Conservation (phyloP, 1,284 basidiomycete genomes). For the Chalciporus sp. region DNA sequence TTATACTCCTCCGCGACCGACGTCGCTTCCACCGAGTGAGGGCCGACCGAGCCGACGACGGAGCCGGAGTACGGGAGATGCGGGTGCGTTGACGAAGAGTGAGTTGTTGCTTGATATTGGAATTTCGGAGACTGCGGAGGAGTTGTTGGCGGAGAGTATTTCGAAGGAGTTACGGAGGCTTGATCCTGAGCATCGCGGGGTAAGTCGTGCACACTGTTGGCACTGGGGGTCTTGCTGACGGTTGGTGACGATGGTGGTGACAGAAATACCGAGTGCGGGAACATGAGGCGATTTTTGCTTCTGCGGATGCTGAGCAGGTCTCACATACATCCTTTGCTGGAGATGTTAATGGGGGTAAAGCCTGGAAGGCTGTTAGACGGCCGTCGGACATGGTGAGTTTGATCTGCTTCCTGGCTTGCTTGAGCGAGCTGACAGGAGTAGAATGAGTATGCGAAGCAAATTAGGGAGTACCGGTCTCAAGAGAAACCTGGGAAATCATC, state of each 20-base stretch:
- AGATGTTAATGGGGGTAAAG: conserved; percentile 80
- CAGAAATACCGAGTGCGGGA: conserved; percentile 69
- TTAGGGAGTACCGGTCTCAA: conserved; percentile 76
- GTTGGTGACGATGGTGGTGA: neutral
- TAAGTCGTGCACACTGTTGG: conserved; percentile 36
- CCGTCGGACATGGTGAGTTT: conserved; percentile 90
- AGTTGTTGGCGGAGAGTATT: conserved; percentile 64
- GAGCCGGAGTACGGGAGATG: conserved; percentile 76
- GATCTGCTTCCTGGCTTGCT: neutral
- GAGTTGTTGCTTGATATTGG: conserved; percentile 45
- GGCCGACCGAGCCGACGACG: conserved; percentile 60
- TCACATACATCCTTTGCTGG: conserved; percentile 72
- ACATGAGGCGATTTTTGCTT: conserved; percentile 80
- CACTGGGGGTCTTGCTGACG: conserved; percentile 1
- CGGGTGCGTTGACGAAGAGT: conserved; percentile 43
- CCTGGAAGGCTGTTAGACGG: conserved; percentile 86
- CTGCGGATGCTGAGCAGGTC: conserved; percentile 68
- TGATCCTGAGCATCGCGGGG: conserved; percentile 48
- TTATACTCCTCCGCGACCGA: conserved; percentile 33
- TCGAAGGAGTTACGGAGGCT: conserved; percentile 66
- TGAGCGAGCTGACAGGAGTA: conserved; percentile 33
- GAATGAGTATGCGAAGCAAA: conserved; percentile 92
- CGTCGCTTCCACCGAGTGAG: conserved; percentile 33
- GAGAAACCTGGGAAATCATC: conserved; percentile 79
- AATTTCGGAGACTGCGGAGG: conserved; percentile 46